Conservation (phyloP, 768 basidiomycete genomes). For the Agrocybe chaxingu region DNA sequence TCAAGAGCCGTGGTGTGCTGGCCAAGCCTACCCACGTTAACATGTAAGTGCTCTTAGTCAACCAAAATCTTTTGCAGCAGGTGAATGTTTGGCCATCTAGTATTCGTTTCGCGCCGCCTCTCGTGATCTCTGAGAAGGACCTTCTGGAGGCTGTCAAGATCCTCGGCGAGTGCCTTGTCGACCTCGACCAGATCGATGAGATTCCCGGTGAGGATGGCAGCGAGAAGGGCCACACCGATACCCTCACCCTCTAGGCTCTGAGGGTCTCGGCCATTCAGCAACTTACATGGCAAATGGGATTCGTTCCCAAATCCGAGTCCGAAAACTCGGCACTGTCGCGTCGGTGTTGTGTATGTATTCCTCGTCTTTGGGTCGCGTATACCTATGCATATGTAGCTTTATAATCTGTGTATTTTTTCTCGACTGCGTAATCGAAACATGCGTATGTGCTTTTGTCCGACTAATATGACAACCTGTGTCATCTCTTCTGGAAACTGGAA, state of each 20-base stretch:
- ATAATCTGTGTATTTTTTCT: too few species aligned
- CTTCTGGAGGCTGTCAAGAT: conserved; percentile 69
- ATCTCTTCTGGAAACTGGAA: too few species aligned
- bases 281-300: too few species aligned
- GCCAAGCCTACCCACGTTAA: conserved; percentile 97
- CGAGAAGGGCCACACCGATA: conserved; percentile 51
- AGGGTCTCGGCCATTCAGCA: too few species aligned
- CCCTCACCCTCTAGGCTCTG: conserved; percentile 14
- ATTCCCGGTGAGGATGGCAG: conserved; percentile 62
- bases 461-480: too few species aligned
- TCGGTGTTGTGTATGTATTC: too few species aligned
- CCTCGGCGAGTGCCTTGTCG: conserved; percentile 73
- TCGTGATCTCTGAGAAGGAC: conserved; percentile 91
- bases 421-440: too few species aligned
- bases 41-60: conserved; percentile 54
- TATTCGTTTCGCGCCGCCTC: conserved; percentile 93
- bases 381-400: too few species aligned
- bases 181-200: conserved; percentile 64
- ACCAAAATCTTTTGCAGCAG: neutral
- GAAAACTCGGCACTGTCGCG: too few species aligned
- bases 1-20: conserved; percentile 88
- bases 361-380: too few species aligned
- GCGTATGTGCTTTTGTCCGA: too few species aligned
- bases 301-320: too few species aligned
- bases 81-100: conserved; percentile 34